These are phyloP conservation scores for Lachnum nothofagi DNA, from an alignment of 2,329 filamentous ascomycete genomes.

Conservation along the genomic window DNA sequence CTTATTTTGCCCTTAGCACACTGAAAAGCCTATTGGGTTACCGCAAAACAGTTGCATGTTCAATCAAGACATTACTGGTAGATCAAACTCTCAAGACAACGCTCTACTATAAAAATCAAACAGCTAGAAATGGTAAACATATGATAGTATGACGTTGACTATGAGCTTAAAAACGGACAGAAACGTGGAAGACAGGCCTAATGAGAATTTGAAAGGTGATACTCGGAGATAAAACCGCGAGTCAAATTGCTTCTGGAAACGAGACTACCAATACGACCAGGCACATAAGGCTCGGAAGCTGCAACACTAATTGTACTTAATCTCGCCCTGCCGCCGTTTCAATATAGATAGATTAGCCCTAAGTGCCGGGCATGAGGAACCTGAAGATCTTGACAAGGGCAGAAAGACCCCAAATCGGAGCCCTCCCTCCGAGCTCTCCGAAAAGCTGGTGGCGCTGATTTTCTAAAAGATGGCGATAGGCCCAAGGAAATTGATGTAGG, in stretches of 20 bases:
- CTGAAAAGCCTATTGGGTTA: too few species aligned
- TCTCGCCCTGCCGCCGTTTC: conserved; percentile 13
- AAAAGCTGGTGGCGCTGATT: too few species aligned
- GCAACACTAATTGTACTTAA: conserved; percentile 16
- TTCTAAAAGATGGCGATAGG: neutral
- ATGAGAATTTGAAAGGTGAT: conserved; percentile 9
- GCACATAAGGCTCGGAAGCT: conserved; percentile 9
- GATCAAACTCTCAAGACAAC: too few species aligned
- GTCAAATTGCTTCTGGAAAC: neutral
- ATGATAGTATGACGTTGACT: conserved; percentile 14
- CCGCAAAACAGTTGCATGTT: too few species aligned
- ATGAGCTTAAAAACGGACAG: conserved; percentile 13
- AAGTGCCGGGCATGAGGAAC: conserved; percentile 12
- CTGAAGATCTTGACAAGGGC: conserved; percentile 4
- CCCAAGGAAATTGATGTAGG: neutral
- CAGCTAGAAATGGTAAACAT: neutral
- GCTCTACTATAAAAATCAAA: too few species aligned
- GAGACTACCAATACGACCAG: conserved; percentile 9
- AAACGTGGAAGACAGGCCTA: neutral
- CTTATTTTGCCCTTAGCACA: too few species aligned
- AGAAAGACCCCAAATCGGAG: conserved; percentile 4
- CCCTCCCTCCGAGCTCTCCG: neutral
- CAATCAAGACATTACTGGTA: too few species aligned
- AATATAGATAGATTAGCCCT: conserved; percentile 15
- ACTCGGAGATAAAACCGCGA: conserved; percentile 16